Percentiles rank a stretch among this genome's conserved stretches.
Evolutionary conservation across 768 basidiomycete genomes (phyloP).

Genomic region (Artomyces pyxidatus): DNA sequence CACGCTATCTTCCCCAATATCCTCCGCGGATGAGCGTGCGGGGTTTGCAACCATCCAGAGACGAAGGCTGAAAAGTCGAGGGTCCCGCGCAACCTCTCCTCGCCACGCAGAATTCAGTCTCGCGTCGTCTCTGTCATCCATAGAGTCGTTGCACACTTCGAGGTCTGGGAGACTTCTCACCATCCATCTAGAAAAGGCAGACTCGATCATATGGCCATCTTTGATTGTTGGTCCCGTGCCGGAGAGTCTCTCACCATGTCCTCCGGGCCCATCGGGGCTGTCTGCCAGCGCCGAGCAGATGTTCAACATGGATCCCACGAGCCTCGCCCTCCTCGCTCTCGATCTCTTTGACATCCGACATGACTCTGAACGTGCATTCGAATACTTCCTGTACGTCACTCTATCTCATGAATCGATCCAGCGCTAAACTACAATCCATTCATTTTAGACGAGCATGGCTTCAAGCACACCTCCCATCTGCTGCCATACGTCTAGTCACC

Average conservation of each 20-base stretch:
- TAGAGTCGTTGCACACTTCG: constrained; percentile 59
- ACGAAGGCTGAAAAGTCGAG: constrained; percentile 17
- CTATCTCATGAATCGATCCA: neutral
- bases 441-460: constrained; percentile 69
- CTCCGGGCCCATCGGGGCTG: constrained; percentile 45
- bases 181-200: constrained; percentile 72
- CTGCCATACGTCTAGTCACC: constrained; percentile 69
- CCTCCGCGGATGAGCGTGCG: constrained; percentile 39
- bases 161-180: constrained; percentile 62
- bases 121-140: constrained; percentile 69
- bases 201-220: constrained; percentile 77
- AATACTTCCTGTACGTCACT: constrained; percentile 62
- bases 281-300: constrained; percentile 45
- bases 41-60: constrained; percentile 12
- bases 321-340: constrained; percentile 60
- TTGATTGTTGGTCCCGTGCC: constrained; percentile 71
- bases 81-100: constrained; percentile 44
- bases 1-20: constrained; percentile 52
- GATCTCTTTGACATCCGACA: constrained; percentile 70
- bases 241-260: constrained; percentile 44
- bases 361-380: constrained; percentile 71
- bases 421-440: neutral
- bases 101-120: constrained; percentile 41
- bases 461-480: constrained; percentile 63
- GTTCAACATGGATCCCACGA: constrained; percentile 85